These are phyloP conservation scores for Jatropha podagrica DNA, from an alignment of 441 rosid species.

Conservation along the genomic window DNA sequence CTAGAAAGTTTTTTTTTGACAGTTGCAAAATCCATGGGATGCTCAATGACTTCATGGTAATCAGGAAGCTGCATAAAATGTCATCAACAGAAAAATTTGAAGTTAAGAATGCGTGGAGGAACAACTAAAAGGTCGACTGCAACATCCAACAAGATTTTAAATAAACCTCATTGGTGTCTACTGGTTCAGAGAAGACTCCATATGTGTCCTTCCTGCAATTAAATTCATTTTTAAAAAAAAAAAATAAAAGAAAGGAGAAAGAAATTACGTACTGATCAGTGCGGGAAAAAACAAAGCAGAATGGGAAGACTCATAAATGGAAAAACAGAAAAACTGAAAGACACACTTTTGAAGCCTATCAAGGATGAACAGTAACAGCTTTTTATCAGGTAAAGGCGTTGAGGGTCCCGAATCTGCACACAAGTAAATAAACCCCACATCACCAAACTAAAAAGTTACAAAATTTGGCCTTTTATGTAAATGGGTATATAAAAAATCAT, in stretches of 20 bases:
- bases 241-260: background rate
- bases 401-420: constrained; percentile 60
- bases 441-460: constrained; percentile 13
- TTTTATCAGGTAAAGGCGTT: constrained; percentile 82
- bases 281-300: constrained; percentile 19
- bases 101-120: constrained; percentile 7
- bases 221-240: constrained; percentile 14
- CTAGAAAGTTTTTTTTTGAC: constrained; percentile 59
- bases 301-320: constrained; percentile 19
- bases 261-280: constrained; percentile 14
- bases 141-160: constrained; percentile 14
- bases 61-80: constrained; percentile 73
- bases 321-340: constrained; percentile 20
- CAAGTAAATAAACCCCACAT: constrained; percentile 6
- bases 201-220: constrained; percentile 82
- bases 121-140: constrained; percentile 5
- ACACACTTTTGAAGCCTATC: constrained; percentile 92
- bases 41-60: constrained; percentile 66
- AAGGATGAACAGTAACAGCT: constrained; percentile 74
- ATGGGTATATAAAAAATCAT: constrained; percentile 9
- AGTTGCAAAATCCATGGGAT: constrained; percentile 86
- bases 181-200: constrained; percentile 90
- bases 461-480: constrained; percentile 16
- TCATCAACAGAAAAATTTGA: constrained; percentile 8
- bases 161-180: constrained; percentile 79